A percentile compares a stretch with the other conserved stretches of the same genome.
phyloP scores from a whole-genome alignment of 257 asterid species.

The Cinchona pubescens region DNA sequence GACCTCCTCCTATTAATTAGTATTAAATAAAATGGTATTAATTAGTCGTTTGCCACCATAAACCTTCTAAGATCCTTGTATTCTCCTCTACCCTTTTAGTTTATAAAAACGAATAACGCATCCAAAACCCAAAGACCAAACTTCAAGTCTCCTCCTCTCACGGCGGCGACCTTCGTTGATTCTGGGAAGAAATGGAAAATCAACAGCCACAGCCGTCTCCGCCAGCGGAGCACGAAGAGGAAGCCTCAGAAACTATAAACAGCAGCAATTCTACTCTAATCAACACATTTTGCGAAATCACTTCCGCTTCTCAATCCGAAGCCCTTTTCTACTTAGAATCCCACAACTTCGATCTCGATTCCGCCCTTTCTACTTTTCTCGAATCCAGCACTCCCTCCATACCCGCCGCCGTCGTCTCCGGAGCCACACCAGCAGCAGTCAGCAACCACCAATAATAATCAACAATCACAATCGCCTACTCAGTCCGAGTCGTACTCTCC shows the following conservation, averaged over 20 bases:
- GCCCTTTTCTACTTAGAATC: constrained; percentile 80
- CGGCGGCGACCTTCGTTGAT: not conserved
- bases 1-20: too few species aligned
- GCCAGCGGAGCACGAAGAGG: not conserved
- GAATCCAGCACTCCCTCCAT: constrained; percentile 37
- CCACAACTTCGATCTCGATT: constrained; percentile 76
- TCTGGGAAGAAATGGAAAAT: constrained; percentile 25
- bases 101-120: too few species aligned
- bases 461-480: constrained; percentile 6
- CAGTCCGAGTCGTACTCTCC: constrained; percentile 24
- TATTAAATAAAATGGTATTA: too few species aligned
- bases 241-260: constrained; percentile 22
- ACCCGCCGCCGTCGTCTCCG: constrained; percentile 12
- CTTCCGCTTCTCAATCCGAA: constrained; percentile 59
- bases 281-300: constrained; percentile 69
- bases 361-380: constrained; percentile 83
- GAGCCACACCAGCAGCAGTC: too few species aligned
- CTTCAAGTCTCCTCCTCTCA: not conserved
- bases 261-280: constrained; percentile 41
- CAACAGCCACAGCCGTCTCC: constrained; percentile 1
- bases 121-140: too few species aligned
- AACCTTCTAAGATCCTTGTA: too few species aligned
- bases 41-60: too few species aligned
- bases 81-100: too few species aligned
- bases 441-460: not conserved